phyloP scores from a whole-genome alignment of 495 filamentous ascomycete species.

The Podospora pseudopauciseta region DNA sequence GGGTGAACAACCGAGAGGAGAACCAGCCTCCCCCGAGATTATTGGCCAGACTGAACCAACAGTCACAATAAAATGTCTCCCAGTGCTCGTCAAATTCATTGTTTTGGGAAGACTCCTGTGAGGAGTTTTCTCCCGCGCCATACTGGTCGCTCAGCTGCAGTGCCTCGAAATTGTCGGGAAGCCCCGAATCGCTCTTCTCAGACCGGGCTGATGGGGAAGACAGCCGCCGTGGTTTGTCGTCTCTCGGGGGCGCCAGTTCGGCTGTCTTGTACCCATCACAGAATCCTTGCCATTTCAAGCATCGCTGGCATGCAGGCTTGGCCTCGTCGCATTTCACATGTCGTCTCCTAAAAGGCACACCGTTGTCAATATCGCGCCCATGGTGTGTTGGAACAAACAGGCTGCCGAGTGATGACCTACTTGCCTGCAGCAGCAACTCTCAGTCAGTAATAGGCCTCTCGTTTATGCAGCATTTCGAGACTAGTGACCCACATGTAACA shows the following conservation, averaged over 20 bases:
- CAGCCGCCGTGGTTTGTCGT: not conserved
- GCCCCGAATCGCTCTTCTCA: slow-evolving; percentile 2
- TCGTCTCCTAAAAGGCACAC: slow-evolving; percentile 32
- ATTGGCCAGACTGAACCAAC: slow-evolving; percentile 18
- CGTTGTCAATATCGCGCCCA: not conserved
- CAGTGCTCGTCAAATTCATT: not conserved
- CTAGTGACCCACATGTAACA: slow-evolving; percentile 44
- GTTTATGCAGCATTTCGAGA: not conserved
- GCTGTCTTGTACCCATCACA: slow-evolving; percentile 26
- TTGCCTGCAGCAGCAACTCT: slow-evolving; percentile 20
- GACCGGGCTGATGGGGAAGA: slow-evolving; percentile 9
- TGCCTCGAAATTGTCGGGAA: not conserved
- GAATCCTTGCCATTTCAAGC: slow-evolving; percentile 28
- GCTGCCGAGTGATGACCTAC: slow-evolving; percentile 18
- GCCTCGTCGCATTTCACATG: slow-evolving; percentile 57
- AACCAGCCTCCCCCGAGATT: slow-evolving; percentile 27
- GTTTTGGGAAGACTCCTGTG: not conserved
- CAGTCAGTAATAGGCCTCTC: not conserved
- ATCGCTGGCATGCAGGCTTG: slow-evolving; percentile 42
- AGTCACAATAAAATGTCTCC: slow-evolving; percentile 19
- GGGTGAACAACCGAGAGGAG: slow-evolving; percentile 19
- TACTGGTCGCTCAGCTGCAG: not conserved
- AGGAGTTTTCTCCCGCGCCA: not conserved
- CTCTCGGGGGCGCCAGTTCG: not conserved
- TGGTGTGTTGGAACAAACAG: not conserved